Evolutionary conservation across 2,329 filamentous ascomycete genomes (phyloP), one percentile per base, ranked within the genome.

Genomic region (Pseudophaeomoniella oleicola): DNA sequence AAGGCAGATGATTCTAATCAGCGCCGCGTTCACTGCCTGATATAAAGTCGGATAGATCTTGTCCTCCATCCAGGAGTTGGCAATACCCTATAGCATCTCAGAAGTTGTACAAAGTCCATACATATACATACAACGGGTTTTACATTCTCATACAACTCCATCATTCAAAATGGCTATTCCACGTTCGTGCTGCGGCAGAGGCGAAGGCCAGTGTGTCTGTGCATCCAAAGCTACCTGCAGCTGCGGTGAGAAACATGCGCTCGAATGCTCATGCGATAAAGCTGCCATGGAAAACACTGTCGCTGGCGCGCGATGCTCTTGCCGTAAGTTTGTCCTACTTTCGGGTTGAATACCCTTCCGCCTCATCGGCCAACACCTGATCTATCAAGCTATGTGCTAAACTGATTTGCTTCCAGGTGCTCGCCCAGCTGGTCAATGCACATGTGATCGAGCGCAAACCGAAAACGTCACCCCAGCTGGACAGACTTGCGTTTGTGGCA

Each of bases 191-290:
- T 78, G 73, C 58, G 69, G 69, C 56, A 68, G 67, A 48, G 63
- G 67, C 48, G 62, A 64, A 44, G 63, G 62, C 48, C 58, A 63
- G 50, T 78, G 73, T 49, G 66, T 69, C 46, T 74, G 70, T 49
- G 68, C 69, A 29, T 59, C 65, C 37, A 69, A 75, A 48, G 71
- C 72, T 43, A 74, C 60, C 42, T 94, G 86, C 74, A 92, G 84
- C 12, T 96, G 88, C 58, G 88, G 88, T 54, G 77, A 94, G 67
- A 72, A 90, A 56, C 74, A 77, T 3, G 88, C 88, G 35, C 75
- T 94, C 34, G 70, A 87, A 57, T 96, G 88, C 73, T 81, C 68
- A 43, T 94, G 88, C 65, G 75, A 75, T 50, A 87, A 84, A 59
- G 72, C 86, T 3, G 45, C 69, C 3, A 60, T 66, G 12, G 87